Evolutionary conservation across 371 early-diverging fungal genomes (phyloP), one percentile per base, ranked within the genome.

Genomic region (Mucor sp.): DNA sequence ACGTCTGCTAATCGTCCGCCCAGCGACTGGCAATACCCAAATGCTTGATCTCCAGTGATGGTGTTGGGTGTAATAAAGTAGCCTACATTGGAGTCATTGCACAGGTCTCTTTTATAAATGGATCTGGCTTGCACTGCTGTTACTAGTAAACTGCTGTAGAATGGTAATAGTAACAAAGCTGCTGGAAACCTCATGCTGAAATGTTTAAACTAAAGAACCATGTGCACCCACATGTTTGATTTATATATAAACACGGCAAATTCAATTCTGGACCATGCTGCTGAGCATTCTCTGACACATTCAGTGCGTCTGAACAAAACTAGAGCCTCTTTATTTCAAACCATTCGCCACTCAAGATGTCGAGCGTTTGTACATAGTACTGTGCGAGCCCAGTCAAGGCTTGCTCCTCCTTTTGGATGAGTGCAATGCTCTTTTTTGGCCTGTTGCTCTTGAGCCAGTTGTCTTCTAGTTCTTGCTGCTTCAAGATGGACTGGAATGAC

Each of bases 301-400:
- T n/a, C n/a, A n/a, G n/a, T n/a, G n/a, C n/a, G n/a, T n/a, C n/a
- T n/a, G n/a, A n/a, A n/a, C n/a, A 14, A 14, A 19, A 1, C 19
- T 23, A 48, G 0, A 48, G 11, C 8, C 74, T 68, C 12, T 62
- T 55, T 19, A 83, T 65, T 56, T 76, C 76, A 48, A 71, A 74
- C 84, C 84, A 84, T 71, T 81, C 82, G n/a, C 84, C 84, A 35
- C 67, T 75, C 37, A 66, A 69, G 4, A 74, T 56, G 43, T 80
- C 77, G 11, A 81, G 9, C 28, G 77, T 77, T 62, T 84, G 80
- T 6, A 82, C 63, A 67, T 82, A 79, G 53, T 71, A 76, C 47
- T 84, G 74, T 9, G 50, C 57, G 4, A 84, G 60, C 15, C 71
- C 64, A 55, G 65, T 72, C 30, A 81, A 64, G 6, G 84, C 84